Percentiles rank a stretch among this genome's conserved stretches.
phyloP scores from a whole-genome alignment of 2,329 filamentous ascomycete genomes.

The Pleoardoris graminearum region DNA sequence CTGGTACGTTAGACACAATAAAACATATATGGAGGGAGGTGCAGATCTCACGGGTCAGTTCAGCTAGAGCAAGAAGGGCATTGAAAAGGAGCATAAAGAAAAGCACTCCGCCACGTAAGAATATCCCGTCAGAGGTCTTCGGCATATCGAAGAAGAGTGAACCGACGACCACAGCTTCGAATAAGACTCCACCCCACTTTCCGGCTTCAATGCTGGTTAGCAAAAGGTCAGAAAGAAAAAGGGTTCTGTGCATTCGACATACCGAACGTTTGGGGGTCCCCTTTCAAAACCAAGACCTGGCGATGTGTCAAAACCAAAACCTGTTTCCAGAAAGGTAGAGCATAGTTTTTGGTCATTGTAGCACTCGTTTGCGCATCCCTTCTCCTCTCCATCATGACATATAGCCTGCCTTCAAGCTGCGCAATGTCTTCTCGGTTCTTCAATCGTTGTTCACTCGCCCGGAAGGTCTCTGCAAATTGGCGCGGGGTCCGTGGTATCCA shows the following conservation, averaged over 20 bases:
- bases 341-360: constrained; percentile 49
- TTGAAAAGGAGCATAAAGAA: constrained; percentile 68
- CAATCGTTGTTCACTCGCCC: constrained; percentile 41
- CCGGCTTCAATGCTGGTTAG: constrained; percentile 34
- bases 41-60: constrained; percentile 51
- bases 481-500: constrained; percentile 59
- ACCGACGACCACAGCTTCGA: constrained; percentile 47
- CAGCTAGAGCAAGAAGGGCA: constrained; percentile 62
- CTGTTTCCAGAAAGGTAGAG: constrained; percentile 44
- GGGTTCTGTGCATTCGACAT: constrained; percentile 45
- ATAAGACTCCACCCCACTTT: constrained; percentile 54
- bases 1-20: constrained; percentile 2
- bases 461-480: constrained; percentile 57
- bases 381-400: constrained; percentile 36
- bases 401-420: constrained; percentile 44
- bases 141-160: constrained; percentile 59
- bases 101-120: constrained; percentile 63
- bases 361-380: constrained; percentile 37
- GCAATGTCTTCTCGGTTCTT: constrained; percentile 46
- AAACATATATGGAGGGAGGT: not conserved
- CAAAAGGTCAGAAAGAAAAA: not conserved
- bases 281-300: constrained; percentile 57
- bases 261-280: constrained; percentile 56
- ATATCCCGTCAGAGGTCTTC: constrained; percentile 57
- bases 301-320: constrained; percentile 45